phyloP scores from a whole-genome alignment of 768 basidiomycete genomes.

The Artomyces pyxidatus region DNA sequence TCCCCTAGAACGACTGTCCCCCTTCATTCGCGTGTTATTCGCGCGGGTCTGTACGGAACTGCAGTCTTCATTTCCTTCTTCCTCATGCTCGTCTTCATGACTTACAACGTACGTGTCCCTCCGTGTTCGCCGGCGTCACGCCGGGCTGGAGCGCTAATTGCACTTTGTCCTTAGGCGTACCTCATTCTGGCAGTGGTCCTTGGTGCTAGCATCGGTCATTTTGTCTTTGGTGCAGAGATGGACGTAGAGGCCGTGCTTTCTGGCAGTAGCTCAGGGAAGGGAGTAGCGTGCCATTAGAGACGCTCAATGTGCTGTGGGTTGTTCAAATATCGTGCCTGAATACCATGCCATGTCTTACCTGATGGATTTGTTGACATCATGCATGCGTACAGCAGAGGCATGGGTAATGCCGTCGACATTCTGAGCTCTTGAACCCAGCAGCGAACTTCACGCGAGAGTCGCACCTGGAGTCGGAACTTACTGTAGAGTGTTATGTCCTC shows the following conservation, averaged over 20 bases:
- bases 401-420: too few relatives aligned
- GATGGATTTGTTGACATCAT: too few relatives aligned
- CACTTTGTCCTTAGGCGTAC: constrained; percentile 51
- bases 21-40: constrained; percentile 38
- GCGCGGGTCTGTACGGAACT: constrained; percentile 66
- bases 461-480: too few relatives aligned
- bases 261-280: constrained; percentile 40
- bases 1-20: constrained; percentile 42
- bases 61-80: constrained; percentile 78
- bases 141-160: not conserved
- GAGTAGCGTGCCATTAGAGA: constrained; percentile 71
- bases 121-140: not conserved
- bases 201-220: constrained; percentile 81
- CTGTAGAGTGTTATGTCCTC: too few relatives aligned
- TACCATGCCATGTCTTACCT: too few relatives aligned
- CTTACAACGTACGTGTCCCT: constrained; percentile 71
- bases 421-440: too few relatives aligned
- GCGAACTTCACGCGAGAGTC: too few relatives aligned
- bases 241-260: constrained; percentile 52
- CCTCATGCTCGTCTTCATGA: constrained; percentile 96
- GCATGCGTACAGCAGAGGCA: too few relatives aligned
- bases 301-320: too few relatives aligned
- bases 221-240: constrained; percentile 59
- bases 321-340: too few relatives aligned
- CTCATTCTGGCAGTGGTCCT: constrained; percentile 75